These are phyloP conservation scores for Moesziomyces sp. DNA, from an alignment of 1,284 basidiomycete species.

Conservation along the genomic window DNA sequence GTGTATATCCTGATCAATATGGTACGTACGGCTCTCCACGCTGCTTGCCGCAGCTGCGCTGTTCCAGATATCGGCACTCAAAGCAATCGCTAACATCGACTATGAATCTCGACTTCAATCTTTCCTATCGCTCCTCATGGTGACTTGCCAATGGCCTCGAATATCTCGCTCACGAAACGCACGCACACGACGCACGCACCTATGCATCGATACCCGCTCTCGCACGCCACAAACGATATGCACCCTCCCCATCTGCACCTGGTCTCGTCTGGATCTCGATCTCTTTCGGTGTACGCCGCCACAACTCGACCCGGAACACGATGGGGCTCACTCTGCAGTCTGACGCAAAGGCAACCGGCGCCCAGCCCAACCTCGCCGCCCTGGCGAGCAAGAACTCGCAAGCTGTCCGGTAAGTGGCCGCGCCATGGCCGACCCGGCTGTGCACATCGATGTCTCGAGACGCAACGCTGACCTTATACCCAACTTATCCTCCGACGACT, in stretches of 20 bases:
- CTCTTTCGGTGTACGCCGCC: too few relatives aligned
- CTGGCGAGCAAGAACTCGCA: slow-evolving; percentile 52
- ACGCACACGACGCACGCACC: too few relatives aligned
- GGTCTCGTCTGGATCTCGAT: too few relatives aligned
- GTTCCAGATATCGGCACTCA: background rate
- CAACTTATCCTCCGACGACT: background rate
- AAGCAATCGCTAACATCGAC: background rate
- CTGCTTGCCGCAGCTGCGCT: background rate
- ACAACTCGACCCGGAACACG: background rate
- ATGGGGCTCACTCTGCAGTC: slow-evolving; percentile 11
- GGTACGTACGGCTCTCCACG: slow-evolving; percentile 12
- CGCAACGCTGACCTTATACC: too few relatives aligned
- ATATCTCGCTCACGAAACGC: too few relatives aligned
- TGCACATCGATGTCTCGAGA: too few relatives aligned
- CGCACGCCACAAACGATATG: too few relatives aligned
- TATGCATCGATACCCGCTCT: too few relatives aligned
- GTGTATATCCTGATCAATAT: slow-evolving; percentile 4
- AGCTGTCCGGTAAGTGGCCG: slow-evolving; percentile 38
- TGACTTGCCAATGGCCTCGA: too few relatives aligned
- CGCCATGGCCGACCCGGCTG: too few relatives aligned
- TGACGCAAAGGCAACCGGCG: slow-evolving; percentile 47
- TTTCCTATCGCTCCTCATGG: too few relatives aligned
- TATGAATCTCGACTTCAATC: background rate
- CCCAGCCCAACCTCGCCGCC: slow-evolving; percentile 55
- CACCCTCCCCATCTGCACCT: too few relatives aligned